Evolutionary conservation across 495 filamentous ascomycete species (phyloP).

Genomic region (Neurospora sp.): DNA sequence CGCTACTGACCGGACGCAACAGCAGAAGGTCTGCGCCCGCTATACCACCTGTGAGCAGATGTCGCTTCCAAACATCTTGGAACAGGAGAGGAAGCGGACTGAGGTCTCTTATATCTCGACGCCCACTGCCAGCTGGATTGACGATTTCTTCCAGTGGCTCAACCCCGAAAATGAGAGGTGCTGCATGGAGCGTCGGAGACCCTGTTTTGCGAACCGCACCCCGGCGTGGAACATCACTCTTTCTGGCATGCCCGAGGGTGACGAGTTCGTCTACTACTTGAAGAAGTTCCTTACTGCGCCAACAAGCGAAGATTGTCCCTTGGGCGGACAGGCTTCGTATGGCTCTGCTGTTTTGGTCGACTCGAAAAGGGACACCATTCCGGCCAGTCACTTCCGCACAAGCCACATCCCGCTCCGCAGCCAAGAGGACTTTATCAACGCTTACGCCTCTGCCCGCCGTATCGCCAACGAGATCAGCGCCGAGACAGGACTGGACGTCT

Average conservation of each 20-base stretch:
- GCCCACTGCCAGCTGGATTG: conserved; percentile 90
- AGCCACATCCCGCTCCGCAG: conserved; percentile 73
- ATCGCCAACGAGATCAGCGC: conserved; percentile 66
- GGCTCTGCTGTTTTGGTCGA: conserved; percentile 78
- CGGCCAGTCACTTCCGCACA: conserved; percentile 84
- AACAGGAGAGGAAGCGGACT: conserved; percentile 83
- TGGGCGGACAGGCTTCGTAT: conserved; percentile 83
- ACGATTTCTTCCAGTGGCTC: conserved; percentile 93
- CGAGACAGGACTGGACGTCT: conserved; percentile 63
- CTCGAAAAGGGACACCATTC: conserved; percentile 47
- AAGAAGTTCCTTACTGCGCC: conserved; percentile 72
- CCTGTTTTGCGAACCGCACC: conserved; percentile 67
- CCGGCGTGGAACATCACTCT: conserved; percentile 83
- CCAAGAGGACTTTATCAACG: conserved; percentile 88
- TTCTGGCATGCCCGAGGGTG: conserved; percentile 80
- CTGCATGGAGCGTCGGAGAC: conserved; percentile 53
- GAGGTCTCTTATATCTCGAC: conserved; percentile 87
- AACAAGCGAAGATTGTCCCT: conserved; percentile 71
- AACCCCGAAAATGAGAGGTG: conserved; percentile 76
- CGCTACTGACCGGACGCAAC: conserved; percentile 57
- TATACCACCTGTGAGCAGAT: conserved; percentile 78
- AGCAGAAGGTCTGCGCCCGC: conserved; percentile 81
- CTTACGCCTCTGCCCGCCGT: conserved; percentile 81
- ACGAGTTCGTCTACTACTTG: conserved; percentile 79
- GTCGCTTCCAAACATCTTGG: conserved; percentile 78